These are phyloP conservation scores for Alternaria rosae DNA, from an alignment of 2,329 filamentous ascomycete species.

Conservation along the genomic window DNA sequence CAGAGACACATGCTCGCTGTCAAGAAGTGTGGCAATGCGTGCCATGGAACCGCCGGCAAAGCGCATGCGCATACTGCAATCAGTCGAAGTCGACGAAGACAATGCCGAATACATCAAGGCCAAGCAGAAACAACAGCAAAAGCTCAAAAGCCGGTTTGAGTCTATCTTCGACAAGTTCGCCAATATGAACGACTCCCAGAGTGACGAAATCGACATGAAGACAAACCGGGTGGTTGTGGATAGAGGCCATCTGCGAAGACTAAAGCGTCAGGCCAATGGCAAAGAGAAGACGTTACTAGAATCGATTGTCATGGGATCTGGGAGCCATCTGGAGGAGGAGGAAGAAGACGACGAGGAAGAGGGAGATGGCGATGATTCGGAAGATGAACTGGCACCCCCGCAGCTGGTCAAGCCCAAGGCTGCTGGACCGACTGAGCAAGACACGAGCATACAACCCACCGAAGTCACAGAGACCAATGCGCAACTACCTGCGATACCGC, in stretches of 20 bases:
- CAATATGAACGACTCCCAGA: constrained; percentile 80
- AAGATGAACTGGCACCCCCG: constrained; percentile 43
- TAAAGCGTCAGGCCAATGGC: constrained; percentile 49
- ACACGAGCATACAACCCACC: neutral
- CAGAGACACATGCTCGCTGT: neutral
- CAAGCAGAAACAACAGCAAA: constrained; percentile 49
- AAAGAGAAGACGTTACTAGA: constrained; percentile 32
- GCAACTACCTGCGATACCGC: neutral
- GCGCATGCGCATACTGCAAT: constrained; percentile 61
- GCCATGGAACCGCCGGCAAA: constrained; percentile 68
- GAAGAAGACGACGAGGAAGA: constrained; percentile 41
- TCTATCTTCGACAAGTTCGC: constrained; percentile 89
- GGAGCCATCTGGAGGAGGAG: constrained; percentile 47
- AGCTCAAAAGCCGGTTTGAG: constrained; percentile 74
- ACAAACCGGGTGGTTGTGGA: constrained; percentile 86
- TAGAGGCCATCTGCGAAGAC: constrained; percentile 80
- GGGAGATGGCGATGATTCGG: constrained; percentile 20
- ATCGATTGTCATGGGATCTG: constrained; percentile 33
- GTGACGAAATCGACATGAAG: constrained; percentile 86
- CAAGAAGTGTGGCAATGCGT: neutral
- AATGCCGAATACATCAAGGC: constrained; percentile 48
- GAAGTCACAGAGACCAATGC: neutral
- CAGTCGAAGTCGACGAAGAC: constrained; percentile 45
- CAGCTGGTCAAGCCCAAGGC: constrained; percentile 18
- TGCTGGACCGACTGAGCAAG: neutral